Percentiles rank a stretch among this genome's conserved stretches.
Conservation (phyloP, 352 stramenopile species). For the Peronospora farinosa region DNA sequence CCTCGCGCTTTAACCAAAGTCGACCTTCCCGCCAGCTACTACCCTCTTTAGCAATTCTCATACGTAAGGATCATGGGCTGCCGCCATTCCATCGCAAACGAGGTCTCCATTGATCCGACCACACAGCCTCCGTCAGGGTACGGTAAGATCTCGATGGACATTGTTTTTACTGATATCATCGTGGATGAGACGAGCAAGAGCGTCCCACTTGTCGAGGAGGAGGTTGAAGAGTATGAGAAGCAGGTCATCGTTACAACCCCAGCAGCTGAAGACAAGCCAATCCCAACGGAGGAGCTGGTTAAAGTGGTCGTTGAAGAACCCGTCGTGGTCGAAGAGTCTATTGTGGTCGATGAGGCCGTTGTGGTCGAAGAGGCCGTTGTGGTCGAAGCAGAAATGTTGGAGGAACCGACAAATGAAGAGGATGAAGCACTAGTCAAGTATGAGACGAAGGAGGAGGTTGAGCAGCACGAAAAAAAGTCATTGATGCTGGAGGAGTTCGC, state of each 20-base stretch:
- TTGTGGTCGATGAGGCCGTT: conserved; percentile 8
- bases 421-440: conserved; percentile 10
- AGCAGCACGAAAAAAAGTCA: conserved; percentile 9
- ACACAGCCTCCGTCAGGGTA: conserved; percentile 24
- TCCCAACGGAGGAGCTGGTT: conserved; percentile 1
- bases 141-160: conserved; percentile 27
- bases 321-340: conserved; percentile 1
- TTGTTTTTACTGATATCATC: conserved; percentile 26
- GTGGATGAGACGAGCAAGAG: conserved; percentile 22
- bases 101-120: conserved; percentile 37
- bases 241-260: conserved; percentile 1
- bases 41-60: neutral
- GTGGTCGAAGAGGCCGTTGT: conserved; percentile 1
- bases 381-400: conserved; percentile 8
- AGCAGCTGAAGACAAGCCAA: conserved; percentile 11
- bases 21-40: neutral
- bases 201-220: conserved; percentile 15
- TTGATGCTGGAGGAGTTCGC: conserved; percentile 10
- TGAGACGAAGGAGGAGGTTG: conserved; percentile 14
- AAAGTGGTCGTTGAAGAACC: conserved; percentile 7
- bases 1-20: conserved; percentile 14
- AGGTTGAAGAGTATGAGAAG: conserved; percentile 8
- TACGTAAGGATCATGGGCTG: conserved; percentile 44
- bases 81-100: conserved; percentile 51
- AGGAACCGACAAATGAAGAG: conserved; percentile 7